These are phyloP conservation scores for Rhodomyrtus psidioides DNA, from an alignment of 441 rosid species.

Conservation along the genomic window DNA sequence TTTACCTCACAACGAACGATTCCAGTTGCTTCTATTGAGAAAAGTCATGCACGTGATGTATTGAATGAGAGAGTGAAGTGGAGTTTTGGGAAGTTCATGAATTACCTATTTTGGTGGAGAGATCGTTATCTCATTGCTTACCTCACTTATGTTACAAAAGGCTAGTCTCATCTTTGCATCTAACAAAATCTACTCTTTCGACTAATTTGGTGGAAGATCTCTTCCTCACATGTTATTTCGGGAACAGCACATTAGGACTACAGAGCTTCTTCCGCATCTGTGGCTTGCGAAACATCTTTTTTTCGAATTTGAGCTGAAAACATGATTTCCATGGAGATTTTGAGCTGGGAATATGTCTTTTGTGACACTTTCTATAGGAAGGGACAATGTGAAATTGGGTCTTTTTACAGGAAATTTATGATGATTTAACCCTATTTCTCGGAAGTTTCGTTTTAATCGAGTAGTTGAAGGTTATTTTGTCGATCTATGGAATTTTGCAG, in stretches of 20 bases:
- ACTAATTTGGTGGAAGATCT: background rate
- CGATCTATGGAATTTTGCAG: background rate
- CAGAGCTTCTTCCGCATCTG: background rate
- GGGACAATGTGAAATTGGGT: background rate
- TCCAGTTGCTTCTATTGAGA: background rate
- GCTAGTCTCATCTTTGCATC: background rate
- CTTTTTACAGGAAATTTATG: background rate
- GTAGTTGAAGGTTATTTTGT: background rate
- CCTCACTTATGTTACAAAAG: background rate
- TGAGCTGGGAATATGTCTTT: background rate
- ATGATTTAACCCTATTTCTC: background rate
- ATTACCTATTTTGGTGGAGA: background rate
- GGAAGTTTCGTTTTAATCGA: background rate
- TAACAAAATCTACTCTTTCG: too few relatives aligned
- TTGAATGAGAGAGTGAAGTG: background rate
- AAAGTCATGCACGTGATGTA: background rate
- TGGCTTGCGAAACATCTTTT: background rate
- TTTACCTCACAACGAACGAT: background rate
- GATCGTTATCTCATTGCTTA: background rate
- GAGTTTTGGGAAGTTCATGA: background rate
- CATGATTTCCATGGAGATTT: background rate
- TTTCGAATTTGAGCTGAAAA: background rate
- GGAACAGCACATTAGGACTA: background rate
- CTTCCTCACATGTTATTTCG: background rate
- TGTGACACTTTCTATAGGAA: background rate